These are phyloP conservation scores for Candida sanyaensis DNA, from an alignment of 1,139 yeast genomes.

Conservation along the genomic window DNA sequence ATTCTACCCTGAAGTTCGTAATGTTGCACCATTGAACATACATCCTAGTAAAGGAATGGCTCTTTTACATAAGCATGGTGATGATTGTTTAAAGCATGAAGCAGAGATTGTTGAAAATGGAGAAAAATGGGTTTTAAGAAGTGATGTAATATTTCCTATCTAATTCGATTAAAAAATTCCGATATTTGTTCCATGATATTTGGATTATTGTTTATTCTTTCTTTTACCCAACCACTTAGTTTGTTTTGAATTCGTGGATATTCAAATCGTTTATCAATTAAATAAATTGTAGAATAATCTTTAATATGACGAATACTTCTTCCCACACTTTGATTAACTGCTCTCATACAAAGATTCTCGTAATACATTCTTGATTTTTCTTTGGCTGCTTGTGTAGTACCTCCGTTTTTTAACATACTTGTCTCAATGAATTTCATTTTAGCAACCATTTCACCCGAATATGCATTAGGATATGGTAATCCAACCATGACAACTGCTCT, in stretches of 20 bases:
- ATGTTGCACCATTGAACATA: constrained; percentile 30
- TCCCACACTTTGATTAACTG: constrained; percentile 92
- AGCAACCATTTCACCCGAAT: constrained; percentile 81
- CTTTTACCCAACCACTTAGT: constrained; percentile 77
- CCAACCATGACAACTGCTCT: constrained; percentile 89
- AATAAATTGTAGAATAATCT: constrained; percentile 77
- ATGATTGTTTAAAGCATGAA: constrained; percentile 64
- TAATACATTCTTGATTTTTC: constrained; percentile 61
- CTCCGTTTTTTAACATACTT: constrained; percentile 40
- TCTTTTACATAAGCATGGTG: constrained; percentile 66
- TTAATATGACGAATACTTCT: constrained; percentile 83
- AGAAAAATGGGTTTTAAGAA: constrained; percentile 64
- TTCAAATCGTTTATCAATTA: constrained; percentile 68
- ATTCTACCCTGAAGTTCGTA: constrained; percentile 42
- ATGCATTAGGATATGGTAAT: constrained; percentile 84
- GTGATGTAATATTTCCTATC: constrained; percentile 50
- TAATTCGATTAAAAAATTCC: constrained; percentile 3
- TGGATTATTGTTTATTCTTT: constrained; percentile 23
- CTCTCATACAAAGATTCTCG: constrained; percentile 88
- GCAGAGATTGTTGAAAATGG: constrained; percentile 56
- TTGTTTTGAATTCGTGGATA: constrained; percentile 53
- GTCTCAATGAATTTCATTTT: constrained; percentile 66
- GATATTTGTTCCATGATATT: constrained; percentile 1
- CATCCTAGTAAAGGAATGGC: constrained; percentile 62
- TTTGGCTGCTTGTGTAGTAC: constrained; percentile 39